Evolutionary conservation across 306 rosid genomes (phyloP), one percentile per base, ranked within the genome.

Genomic region (Cucurbita moschata): DNA sequence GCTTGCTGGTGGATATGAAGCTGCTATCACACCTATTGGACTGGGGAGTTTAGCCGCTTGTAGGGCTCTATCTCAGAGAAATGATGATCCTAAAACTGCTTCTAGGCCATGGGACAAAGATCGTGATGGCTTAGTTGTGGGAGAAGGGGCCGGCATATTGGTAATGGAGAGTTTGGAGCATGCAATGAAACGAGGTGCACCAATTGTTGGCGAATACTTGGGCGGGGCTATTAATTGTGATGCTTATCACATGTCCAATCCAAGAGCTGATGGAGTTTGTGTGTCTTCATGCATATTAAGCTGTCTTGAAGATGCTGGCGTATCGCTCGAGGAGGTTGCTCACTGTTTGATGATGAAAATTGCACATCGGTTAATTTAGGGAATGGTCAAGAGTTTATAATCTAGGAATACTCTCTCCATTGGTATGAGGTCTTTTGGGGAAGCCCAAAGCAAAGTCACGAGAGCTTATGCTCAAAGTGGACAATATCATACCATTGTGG

Each of bases 71-170:
- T 95, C 97, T 72, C 96, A 91, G 85, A 86, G 99, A 78, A 95
- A 95, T 39, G 96, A 95, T 81, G 97, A 95, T 69, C 99, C 99
- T 9, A 81, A 84, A 87, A 95, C 99, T 77, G 99, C 99, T 81
- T 95, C 99, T 0, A 88, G 99, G 85, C 99, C 99, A n/a, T 95
- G 99, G 99, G 99, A 95, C 79, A 86, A 67, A 78, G 99, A 79
- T 10, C 86, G 99, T 52, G 97, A 95, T 81, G 99, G 99, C 61
- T 95, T 95, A 88, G 99, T 95, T 56, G 91, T 95, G 97, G 97
- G 99, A 18, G 99, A 95, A 86, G 97, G 99, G 66, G 84, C 99
- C 81, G 99, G 99, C 75, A 88, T 95, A 76, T 71, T 95, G 96
- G 97, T 95, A 46, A 68, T 95, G 92, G 99, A 95, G 89, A 95